These are phyloP conservation scores for Bauhinia variegata DNA, from an alignment of 306 rosid genomes.

Conservation along the genomic window DNA sequence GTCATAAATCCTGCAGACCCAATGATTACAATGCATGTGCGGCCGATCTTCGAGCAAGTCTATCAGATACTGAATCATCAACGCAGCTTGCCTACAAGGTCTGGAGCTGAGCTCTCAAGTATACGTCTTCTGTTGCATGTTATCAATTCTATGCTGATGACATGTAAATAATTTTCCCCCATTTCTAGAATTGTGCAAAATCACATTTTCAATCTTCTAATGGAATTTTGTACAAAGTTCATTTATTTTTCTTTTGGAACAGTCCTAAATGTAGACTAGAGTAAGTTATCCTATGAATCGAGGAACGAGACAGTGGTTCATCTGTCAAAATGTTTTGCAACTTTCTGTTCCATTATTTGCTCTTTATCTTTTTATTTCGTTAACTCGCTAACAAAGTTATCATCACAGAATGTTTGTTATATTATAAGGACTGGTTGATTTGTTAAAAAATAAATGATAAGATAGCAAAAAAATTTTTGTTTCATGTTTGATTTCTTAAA, in stretches of 20 bases:
- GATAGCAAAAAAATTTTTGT: too few species aligned
- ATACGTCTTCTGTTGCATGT: conserved; percentile 85
- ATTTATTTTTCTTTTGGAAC: conserved; percentile 26
- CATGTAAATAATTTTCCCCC: conserved; percentile 71
- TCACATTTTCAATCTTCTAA: conserved; percentile 21
- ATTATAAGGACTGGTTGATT: too few species aligned
- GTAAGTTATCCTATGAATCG: conserved; percentile 15
- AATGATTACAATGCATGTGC: conserved; percentile 70
- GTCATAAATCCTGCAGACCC: conserved; percentile 70
- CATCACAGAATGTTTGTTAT: too few species aligned
- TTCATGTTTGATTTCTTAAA: too few species aligned
- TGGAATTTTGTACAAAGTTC: conserved; percentile 51
- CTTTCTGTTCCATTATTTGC: background rate
- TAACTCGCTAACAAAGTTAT: too few species aligned
- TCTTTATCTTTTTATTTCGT: too few species aligned
- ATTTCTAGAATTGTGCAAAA: too few species aligned
- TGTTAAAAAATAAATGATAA: too few species aligned
- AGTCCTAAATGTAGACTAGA: too few species aligned
- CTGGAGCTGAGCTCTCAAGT: conserved; percentile 59
- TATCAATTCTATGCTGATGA: conserved; percentile 83
- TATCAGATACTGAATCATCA: conserved; percentile 93
- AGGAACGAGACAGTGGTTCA: conserved; percentile 14
- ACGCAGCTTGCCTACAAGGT: conserved; percentile 59
- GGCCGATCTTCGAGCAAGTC: conserved; percentile 92
- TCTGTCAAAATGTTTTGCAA: conserved; percentile 34